Base-by-base conservation (phyloP, 2,329 filamentous ascomycete species). In the Colletotrichum eremochloae region DNA sequence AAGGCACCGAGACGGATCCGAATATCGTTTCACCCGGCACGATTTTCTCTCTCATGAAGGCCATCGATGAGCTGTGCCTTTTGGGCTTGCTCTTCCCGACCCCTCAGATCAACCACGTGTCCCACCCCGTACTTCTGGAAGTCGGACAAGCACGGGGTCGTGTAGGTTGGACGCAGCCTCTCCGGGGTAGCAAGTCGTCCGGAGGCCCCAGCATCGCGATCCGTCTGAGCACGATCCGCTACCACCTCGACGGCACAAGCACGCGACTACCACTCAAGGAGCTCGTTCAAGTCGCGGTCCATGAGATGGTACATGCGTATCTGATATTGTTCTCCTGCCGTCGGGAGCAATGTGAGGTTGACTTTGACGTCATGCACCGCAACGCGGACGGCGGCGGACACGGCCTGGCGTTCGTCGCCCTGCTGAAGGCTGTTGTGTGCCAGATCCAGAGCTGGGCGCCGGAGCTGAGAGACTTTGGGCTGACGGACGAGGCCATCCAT, bases 241-340 rank as follows among this genome's bases (percentile, higher is more conserved):
- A 72, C 55, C 66, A 33, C 46, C 44, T 15, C 33, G 53, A 60
- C 46, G 60, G 53, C 53, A 65, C 24, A 31, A 29, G 33, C 31
- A 68, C 63, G 36, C 38, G 20, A 7, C 33, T 29, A 78, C 82
- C 61, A 71, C 76, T 73, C 38, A 42, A 11, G n/a, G 78, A 79
- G 42, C 78, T 83, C 15, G 74, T 82, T 31, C 75, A 79, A 69
- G 70, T 75, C 40, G 74, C 82, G 1, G 72, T 82, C 1, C 74
- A 77, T 31, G 76, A 76, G 7, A 76, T 79, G 55, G 31, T 76
- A 44, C 67, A 74, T 52, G 71, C 71, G 4, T 74, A 74, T 18
- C 58, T 74, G 9, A 18, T 73, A 24, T 20, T 74, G 29, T 52
- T 74, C 11, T 68, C 68, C 8, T 72, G 68, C 29, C 68, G 63